Conservation (phyloP, 208 protist genomes). For the Acanthamoeba culbertsoni region DNA sequence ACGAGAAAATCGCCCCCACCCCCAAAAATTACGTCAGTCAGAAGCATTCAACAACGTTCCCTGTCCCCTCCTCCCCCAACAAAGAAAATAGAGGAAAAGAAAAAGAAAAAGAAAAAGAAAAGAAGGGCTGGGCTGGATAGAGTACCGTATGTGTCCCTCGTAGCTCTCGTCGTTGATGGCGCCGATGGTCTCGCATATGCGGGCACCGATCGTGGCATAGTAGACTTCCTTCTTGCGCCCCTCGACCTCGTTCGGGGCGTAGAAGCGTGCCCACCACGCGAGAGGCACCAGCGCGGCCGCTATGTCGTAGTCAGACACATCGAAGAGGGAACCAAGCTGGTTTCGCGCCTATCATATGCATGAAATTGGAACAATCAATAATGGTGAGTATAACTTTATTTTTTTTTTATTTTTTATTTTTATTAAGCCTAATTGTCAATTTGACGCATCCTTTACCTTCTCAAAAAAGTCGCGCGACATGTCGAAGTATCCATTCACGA, state of each 20-base stretch:
- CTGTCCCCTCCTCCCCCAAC: too few species aligned
- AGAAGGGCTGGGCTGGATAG: too few species aligned
- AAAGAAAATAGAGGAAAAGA: too few species aligned
- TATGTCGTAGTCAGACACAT: not conserved
- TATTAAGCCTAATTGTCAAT: too few species aligned
- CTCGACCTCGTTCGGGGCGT: not conserved
- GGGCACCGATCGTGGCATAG: not conserved
- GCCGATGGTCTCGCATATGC: not conserved
- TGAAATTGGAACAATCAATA: too few species aligned
- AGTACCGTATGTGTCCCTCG: not conserved
- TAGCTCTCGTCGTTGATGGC: not conserved
- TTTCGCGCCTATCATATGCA: not conserved
- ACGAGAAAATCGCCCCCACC: not conserved
- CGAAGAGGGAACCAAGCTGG: not conserved
- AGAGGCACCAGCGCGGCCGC: not conserved
- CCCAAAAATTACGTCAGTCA: not conserved
- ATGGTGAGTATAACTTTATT: too few species aligned
- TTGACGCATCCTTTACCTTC: too few species aligned
- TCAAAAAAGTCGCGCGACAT: not conserved
- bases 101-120: too few species aligned
- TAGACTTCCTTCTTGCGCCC: not conserved
- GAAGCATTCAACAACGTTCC: too few species aligned
- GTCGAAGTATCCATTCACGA: not conserved
- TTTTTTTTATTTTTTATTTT: too few species aligned
- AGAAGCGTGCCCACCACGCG: not conserved